Conservation (phyloP, 1,284 basidiomycete genomes). For the Pyrrhoderma lamaoense region DNA sequence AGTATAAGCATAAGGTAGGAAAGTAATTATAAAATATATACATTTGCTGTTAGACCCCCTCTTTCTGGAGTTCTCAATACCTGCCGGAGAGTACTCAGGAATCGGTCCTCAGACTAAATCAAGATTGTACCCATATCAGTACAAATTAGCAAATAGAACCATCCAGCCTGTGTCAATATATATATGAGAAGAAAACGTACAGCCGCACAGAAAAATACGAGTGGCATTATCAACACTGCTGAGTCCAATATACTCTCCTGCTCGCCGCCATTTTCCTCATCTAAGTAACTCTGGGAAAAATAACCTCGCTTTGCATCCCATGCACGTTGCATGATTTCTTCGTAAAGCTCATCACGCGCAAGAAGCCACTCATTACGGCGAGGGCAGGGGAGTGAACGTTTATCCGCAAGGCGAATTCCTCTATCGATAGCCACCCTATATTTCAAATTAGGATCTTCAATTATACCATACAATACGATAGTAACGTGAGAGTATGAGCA, state of each 20-base stretch:
- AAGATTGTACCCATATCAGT: too few species aligned
- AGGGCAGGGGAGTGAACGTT: constrained; percentile 75
- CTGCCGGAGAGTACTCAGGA: constrained; percentile 72
- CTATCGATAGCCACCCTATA: constrained; percentile 85
- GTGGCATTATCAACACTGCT: constrained; percentile 74
- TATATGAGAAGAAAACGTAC: too few species aligned
- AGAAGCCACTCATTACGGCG: constrained; percentile 64
- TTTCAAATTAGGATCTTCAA: constrained; percentile 10
- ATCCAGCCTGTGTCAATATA: too few species aligned
- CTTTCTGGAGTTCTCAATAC: constrained; percentile 80
- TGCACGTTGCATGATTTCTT: constrained; percentile 76
- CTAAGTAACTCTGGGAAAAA: constrained; percentile 77
- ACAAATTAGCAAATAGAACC: too few species aligned
- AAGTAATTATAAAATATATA: constrained; percentile 25
- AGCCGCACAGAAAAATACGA: constrained; percentile 81
- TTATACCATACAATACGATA: too few species aligned
- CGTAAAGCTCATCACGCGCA: constrained; percentile 75
- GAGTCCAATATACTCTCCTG: constrained; percentile 47
- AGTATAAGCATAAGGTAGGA: too few species aligned
- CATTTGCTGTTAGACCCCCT: constrained; percentile 84
- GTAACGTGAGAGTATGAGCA: constrained; percentile 20
- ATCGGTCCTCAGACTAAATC: constrained; percentile 73
- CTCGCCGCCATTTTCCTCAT: constrained; percentile 38
- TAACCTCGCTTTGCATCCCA: constrained; percentile 62
- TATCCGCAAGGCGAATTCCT: constrained; percentile 84